phyloP scores from a whole-genome alignment of 2,329 filamentous ascomycete genomes.

The Neopestalotiopsis sp. region DNA sequence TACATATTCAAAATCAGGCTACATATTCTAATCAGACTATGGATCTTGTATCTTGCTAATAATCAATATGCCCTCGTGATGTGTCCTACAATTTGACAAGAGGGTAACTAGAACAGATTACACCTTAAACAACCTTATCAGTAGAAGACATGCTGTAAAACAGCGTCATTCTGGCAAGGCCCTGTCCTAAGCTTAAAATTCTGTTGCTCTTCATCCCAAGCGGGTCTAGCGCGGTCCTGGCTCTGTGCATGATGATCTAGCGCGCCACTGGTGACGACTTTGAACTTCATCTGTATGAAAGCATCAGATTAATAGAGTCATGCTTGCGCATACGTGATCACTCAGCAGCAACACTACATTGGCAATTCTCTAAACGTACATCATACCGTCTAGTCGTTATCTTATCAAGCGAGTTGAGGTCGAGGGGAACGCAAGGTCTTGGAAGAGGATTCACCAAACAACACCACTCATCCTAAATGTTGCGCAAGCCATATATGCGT shows the following conservation, averaged over 20 bases:
- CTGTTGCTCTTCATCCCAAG: background rate
- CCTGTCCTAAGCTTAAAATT: constrained; percentile 7
- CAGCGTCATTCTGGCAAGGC: background rate
- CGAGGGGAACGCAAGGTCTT: background rate
- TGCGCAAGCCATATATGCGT: constrained; percentile 77
- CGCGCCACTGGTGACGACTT: constrained; percentile 15
- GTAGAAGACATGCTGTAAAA: background rate
- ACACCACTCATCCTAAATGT: constrained; percentile 13
- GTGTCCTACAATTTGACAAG: too few relatives aligned
- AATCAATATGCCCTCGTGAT: too few relatives aligned
- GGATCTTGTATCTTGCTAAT: too few relatives aligned
- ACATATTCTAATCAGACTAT: too few relatives aligned
- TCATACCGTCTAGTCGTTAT: background rate
- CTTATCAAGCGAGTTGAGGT: background rate
- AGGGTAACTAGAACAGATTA: background rate
- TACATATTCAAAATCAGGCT: background rate
- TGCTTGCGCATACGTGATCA: background rate
- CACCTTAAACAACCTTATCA: background rate
- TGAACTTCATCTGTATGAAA: constrained; percentile 8
- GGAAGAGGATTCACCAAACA: background rate
- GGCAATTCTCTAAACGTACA: background rate
- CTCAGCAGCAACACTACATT: background rate
- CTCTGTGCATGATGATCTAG: constrained; percentile 5
- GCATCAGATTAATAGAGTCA: background rate
- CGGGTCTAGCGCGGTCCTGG: constrained; percentile 1